Percentiles rank a stretch among this genome's conserved stretches.
These are phyloP conservation scores for Penicillium sp. DNA, from an alignment of 2,329 filamentous ascomycete species.

Conservation along the genomic window DNA sequence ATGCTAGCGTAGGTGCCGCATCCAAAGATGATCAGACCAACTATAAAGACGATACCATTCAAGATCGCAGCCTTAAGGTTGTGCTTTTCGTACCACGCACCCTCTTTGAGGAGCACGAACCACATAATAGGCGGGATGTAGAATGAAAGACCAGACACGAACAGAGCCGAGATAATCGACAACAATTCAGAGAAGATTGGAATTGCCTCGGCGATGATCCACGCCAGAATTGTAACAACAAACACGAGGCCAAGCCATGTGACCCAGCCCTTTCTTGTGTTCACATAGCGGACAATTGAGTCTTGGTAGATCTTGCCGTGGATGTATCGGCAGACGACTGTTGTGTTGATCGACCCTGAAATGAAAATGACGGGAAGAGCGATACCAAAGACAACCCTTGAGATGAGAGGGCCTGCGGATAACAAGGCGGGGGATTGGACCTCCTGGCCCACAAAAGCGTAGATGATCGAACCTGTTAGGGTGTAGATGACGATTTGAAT, in stretches of 20 bases:
- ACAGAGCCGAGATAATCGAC: slow-evolving; percentile 10
- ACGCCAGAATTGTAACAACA: slow-evolving; percentile 12
- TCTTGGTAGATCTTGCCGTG: slow-evolving; percentile 17
- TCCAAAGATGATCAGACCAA: slow-evolving; percentile 15
- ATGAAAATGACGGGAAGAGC: slow-evolving; percentile 15
- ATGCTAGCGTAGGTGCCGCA: slow-evolving; percentile 19
- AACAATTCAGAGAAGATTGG: slow-evolving; percentile 19
- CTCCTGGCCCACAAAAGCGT: slow-evolving; percentile 9
- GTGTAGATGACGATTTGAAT: slow-evolving; percentile 7
- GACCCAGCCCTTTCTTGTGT: slow-evolving; percentile 17
- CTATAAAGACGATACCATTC: slow-evolving; percentile 14
- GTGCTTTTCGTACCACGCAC: slow-evolving; percentile 8
- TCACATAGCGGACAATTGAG: slow-evolving; percentile 12
- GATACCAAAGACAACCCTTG: slow-evolving; percentile 6
- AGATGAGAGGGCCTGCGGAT: slow-evolving; percentile 4
- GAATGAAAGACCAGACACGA: slow-evolving; percentile 7
- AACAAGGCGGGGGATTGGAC: slow-evolving; percentile 8
- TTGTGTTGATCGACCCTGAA: slow-evolving; percentile 18
- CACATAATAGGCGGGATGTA: slow-evolving; percentile 12
- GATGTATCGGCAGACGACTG: slow-evolving; percentile 18
- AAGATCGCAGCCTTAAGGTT: slow-evolving; percentile 6
- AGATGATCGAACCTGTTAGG: slow-evolving; percentile 8
- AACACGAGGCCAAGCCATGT: slow-evolving; percentile 15
- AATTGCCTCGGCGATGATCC: slow-evolving; percentile 19
- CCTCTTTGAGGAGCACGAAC: slow-evolving; percentile 7